Evolutionary conservation across 305 asterid genomes (phyloP).

Genomic region (Fraxinus sp.): DNA sequence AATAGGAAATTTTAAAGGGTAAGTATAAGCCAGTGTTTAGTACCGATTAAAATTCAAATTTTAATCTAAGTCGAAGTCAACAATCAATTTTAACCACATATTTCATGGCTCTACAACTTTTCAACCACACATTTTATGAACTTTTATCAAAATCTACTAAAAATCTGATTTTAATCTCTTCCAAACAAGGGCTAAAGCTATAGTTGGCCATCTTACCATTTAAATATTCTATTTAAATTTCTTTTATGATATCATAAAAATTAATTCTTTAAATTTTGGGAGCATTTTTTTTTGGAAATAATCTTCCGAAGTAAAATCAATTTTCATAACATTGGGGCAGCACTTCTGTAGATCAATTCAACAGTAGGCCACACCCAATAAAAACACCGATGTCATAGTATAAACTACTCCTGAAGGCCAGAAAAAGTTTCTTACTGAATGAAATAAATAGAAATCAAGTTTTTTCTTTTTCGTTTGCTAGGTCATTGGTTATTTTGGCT

Average conservation of each 20-base stretch:
- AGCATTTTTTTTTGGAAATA: not conserved
- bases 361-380: not conserved
- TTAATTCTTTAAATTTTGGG: not conserved
- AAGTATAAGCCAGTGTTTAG: not conserved
- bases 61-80: not conserved
- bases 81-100: no score
- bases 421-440: not conserved
- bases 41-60: not conserved
- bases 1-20: not conserved
- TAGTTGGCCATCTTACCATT: not conserved
- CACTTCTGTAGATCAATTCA: not conserved
- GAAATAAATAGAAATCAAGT: not conserved
- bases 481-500: not conserved
- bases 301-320: not conserved
- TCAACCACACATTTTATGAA: not conserved
- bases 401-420: not conserved
- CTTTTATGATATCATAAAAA: not conserved
- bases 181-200: not conserved
- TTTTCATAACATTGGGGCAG: not conserved
- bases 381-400: not conserved
- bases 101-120: not conserved
- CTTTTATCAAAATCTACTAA: not conserved
- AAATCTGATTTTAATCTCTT: not conserved
- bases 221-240: not conserved
- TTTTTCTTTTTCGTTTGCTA: not conserved